Evolutionary conservation across 257 asterid genomes (phyloP).

Genomic region (Vinca minor): DNA sequence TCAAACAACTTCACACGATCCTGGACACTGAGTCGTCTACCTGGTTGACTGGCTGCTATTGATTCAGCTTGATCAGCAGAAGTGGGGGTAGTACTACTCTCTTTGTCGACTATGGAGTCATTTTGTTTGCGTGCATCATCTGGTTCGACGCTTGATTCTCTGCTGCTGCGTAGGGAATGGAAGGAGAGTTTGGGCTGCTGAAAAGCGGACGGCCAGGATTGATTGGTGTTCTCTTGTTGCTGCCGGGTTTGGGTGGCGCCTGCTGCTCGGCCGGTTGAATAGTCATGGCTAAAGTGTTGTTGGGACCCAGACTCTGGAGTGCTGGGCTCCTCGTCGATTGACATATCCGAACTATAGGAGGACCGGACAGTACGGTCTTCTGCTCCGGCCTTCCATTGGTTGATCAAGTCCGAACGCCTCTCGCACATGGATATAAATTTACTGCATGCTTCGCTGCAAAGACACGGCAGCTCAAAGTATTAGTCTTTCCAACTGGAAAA

Average conservation of each 20-base stretch:
- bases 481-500: too few species aligned
- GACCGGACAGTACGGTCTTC: conserved; percentile 53
- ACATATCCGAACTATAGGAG: conserved; percentile 47
- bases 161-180: conserved; percentile 12
- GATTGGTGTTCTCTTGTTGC: too few species aligned
- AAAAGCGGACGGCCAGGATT: background rate
- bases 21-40: conserved; percentile 80
- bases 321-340: conserved; percentile 37
- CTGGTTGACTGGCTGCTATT: conserved; percentile 39
- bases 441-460: conserved; percentile 69
- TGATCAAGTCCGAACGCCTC: conserved; percentile 51
- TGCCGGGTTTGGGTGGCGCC: too few species aligned
- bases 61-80: conserved; percentile 23
- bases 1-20: conserved; percentile 81
- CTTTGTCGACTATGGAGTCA: conserved; percentile 20
- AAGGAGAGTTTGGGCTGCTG: conserved; percentile 14
- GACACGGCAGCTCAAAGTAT: background rate
- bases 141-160: conserved; percentile 26
- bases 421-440: conserved; percentile 54
- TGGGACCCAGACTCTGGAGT: conserved; percentile 22
- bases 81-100: conserved; percentile 4
- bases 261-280: conserved; percentile 16
- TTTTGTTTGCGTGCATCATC: conserved; percentile 14
- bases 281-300: conserved; percentile 16
- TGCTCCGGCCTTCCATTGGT: conserved; percentile 34